These are phyloP conservation scores for Clavariopsis aquatica DNA, from an alignment of 495 filamentous ascomycete species.

Conservation along the genomic window DNA sequence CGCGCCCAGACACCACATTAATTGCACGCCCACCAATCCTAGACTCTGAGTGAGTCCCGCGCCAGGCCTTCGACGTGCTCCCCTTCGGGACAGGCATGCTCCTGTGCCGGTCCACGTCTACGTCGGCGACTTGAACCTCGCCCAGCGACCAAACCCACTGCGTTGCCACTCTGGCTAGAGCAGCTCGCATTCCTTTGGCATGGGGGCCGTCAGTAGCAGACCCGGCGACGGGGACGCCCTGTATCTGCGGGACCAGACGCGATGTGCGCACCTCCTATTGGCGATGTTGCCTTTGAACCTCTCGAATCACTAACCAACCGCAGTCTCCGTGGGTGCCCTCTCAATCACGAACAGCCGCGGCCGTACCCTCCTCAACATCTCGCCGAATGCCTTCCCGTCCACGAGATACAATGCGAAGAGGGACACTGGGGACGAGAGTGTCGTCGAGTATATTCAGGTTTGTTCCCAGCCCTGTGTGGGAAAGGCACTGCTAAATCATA, in stretches of 20 bases:
- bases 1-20: conserved; percentile 28
- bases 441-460: conserved; percentile 92
- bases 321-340: conserved; percentile 84
- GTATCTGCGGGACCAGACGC: conserved; percentile 86
- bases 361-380: conserved; percentile 71
- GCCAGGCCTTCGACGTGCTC: conserved; percentile 1
- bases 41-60: conserved; percentile 4
- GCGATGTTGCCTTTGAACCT: conserved; percentile 1
- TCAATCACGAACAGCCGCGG: conserved; percentile 74
- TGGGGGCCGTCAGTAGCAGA: conserved; percentile 93
- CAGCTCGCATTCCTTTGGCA: conserved; percentile 44
- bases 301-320: conserved; percentile 22
- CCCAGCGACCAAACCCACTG: neutral
- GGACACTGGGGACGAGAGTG: conserved; percentile 68
- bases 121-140: conserved; percentile 17
- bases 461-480: conserved; percentile 24
- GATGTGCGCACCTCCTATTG: conserved; percentile 59
- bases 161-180: conserved; percentile 26
- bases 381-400: conserved; percentile 87
- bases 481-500: neutral
- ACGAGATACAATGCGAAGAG: conserved; percentile 75
- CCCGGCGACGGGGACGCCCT: conserved; percentile 72
- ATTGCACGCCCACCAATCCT: conserved; percentile 27
- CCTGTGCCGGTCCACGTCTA: conserved; percentile 25
- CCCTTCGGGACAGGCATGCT: conserved; percentile 32